A percentile compares a stretch with the other conserved stretches of the same genome.
Conservation (phyloP, 169 alveolate genomes). For the Eimeria acervulina region DNA sequence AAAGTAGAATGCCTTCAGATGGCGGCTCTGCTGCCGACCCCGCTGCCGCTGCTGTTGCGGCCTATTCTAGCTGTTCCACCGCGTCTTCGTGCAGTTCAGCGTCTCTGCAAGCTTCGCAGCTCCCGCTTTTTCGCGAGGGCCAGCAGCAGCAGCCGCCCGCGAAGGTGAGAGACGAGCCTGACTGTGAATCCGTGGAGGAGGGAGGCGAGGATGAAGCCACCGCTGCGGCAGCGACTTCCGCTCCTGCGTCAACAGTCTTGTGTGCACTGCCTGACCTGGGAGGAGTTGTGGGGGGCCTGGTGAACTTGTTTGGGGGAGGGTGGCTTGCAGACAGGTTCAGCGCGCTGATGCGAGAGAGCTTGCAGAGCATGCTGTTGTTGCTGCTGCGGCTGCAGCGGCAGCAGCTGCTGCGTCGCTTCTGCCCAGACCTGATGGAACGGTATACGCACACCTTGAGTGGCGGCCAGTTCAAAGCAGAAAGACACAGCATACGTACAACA, state of each 20-base stretch:
- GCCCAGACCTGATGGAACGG: slow-evolving; percentile 73
- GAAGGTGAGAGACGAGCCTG: not conserved
- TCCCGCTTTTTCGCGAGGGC: not conserved
- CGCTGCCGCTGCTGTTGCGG: slow-evolving; percentile 11
- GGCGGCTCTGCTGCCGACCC: not conserved
- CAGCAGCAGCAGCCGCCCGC: not conserved
- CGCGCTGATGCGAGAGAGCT: slow-evolving; percentile 4
- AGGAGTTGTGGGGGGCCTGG: slow-evolving; percentile 1
- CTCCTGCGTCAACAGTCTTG: not conserved
- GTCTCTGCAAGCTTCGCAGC: not conserved
- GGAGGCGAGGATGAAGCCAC: not conserved
- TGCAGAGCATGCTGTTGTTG: slow-evolving; percentile 31
- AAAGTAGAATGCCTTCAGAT: not conserved
- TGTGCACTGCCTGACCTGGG: not conserved
- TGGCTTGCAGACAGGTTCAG: not conserved
- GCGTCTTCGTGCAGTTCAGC: not conserved
- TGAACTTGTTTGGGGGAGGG: not conserved
- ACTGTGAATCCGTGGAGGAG: not conserved
- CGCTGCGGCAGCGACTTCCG: slow-evolving; percentile 19
- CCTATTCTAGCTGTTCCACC: not conserved
- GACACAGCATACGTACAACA: slow-evolving; percentile 74
- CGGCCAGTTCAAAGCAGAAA: slow-evolving; percentile 61
- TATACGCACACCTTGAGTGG: slow-evolving; percentile 64
- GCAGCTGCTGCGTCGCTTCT: slow-evolving; percentile 77
- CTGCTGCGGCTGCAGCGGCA: slow-evolving; percentile 74